Conservation (phyloP, 371 early-diverging fungal genomes). For the Mortierella sp. region DNA sequence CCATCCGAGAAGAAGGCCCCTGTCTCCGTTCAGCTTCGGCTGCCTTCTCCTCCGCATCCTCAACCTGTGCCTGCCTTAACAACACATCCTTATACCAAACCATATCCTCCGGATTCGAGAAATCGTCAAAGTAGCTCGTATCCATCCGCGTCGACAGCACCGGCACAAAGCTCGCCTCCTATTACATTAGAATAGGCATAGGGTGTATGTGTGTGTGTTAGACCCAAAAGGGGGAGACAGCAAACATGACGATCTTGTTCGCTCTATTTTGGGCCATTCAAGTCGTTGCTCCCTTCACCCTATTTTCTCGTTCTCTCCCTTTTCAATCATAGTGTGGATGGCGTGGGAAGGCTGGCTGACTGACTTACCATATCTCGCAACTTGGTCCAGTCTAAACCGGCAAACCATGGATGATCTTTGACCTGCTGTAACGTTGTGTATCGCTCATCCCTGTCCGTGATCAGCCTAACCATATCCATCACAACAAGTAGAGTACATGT, state of each 20-base stretch:
- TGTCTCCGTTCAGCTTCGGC: constrained; percentile 7
- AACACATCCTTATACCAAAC: constrained; percentile 80
- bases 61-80: constrained; percentile 63
- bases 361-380: constrained; percentile 61
- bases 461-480: constrained; percentile 59
- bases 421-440: constrained; percentile 67
- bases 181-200: background rate
- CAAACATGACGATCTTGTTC: background rate
- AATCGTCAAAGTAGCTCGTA: constrained; percentile 91
- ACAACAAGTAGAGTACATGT: background rate
- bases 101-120: constrained; percentile 77
- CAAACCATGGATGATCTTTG: constrained; percentile 82
- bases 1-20: background rate
- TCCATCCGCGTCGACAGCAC: constrained; percentile 75
- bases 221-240: too few species aligned
- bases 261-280: background rate
- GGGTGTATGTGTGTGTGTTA: background rate
- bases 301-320: background rate
- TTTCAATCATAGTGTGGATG: constrained; percentile 6
- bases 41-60: constrained; percentile 33
- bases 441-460: constrained; percentile 65
- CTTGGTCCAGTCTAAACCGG: constrained; percentile 78
- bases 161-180: constrained; percentile 85
- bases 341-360: too few species aligned
- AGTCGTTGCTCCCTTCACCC: background rate